Percentiles rank a stretch among this genome's conserved stretches.
Conservation (phyloP, 495 filamentous ascomycete genomes). For the Cudoniella acicularis region DNA sequence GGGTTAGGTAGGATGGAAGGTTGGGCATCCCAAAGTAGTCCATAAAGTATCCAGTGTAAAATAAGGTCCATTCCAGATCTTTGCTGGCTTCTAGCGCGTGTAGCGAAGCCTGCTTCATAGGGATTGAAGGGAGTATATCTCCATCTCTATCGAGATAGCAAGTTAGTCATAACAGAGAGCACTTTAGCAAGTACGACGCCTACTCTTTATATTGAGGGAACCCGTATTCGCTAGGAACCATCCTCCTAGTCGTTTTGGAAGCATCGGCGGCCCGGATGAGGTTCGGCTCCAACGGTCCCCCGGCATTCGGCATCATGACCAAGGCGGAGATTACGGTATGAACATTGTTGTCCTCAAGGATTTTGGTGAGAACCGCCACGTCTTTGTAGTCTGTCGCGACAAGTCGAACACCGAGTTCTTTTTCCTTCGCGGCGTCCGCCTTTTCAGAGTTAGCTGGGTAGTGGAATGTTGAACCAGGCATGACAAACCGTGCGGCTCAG, state of each 20-base stretch:
- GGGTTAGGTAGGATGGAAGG: slow-evolving; percentile 37
- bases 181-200: too few species aligned
- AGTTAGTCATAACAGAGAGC: too few species aligned
- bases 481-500: slow-evolving; percentile 36
- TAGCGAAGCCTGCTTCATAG: too few species aligned
- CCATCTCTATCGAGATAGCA: too few species aligned
- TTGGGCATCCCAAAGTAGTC: slow-evolving; percentile 52
- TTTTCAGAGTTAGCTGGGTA: slow-evolving; percentile 13
- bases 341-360: slow-evolving; percentile 43
- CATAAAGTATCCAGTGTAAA: slow-evolving; percentile 50
- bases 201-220: slow-evolving; percentile 20
- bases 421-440: slow-evolving; percentile 14
- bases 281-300: slow-evolving; percentile 26
- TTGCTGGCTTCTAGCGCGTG: too few species aligned
- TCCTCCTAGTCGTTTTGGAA: slow-evolving; percentile 39
- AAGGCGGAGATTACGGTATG: slow-evolving; percentile 52
- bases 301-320: slow-evolving; percentile 25
- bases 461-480: slow-evolving; percentile 5
- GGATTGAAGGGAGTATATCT: too few species aligned
- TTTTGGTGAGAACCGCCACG: slow-evolving; percentile 31
- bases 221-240: slow-evolving; percentile 49
- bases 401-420: slow-evolving; percentile 24
- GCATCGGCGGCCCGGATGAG: slow-evolving; percentile 48
- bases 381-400: slow-evolving; percentile 42
- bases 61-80: slow-evolving; percentile 44